phyloP scores from a whole-genome alignment of 768 basidiomycete species.

The Hygrophorus russula region DNA sequence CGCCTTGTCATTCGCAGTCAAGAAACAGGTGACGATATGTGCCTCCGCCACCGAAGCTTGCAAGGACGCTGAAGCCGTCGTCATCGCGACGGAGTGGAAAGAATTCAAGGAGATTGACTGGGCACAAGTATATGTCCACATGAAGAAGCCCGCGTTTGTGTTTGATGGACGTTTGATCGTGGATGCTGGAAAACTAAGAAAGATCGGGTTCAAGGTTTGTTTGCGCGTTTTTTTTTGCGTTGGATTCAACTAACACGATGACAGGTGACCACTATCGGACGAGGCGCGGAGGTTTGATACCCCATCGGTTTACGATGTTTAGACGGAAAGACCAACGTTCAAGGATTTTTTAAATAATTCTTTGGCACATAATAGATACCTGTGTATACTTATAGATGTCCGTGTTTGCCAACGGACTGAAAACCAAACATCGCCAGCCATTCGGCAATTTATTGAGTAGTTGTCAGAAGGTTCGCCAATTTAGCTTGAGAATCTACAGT shows the following conservation, averaged over 20 bases:
- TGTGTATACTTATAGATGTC: too few relatives aligned
- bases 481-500: too few relatives aligned
- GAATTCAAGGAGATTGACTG: constrained; percentile 93
- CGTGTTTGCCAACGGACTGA: too few relatives aligned
- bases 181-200: constrained; percentile 64
- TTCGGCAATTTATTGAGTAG: too few relatives aligned
- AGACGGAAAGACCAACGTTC: too few relatives aligned
- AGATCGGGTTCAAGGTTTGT: constrained; percentile 84
- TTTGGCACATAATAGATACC: too few relatives aligned
- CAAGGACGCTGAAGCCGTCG: constrained; percentile 81
- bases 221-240: not conserved
- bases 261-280: constrained; percentile 4
- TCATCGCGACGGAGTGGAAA: constrained; percentile 96
- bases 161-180: constrained; percentile 90
- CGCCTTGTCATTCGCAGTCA: constrained; percentile 36
- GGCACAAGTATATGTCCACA: constrained; percentile 69
- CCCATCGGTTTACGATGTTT: not conserved
- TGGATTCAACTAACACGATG: too few relatives aligned
- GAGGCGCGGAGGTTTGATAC: not conserved
- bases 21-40: constrained; percentile 79
- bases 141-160: constrained; percentile 98
- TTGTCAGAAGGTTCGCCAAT: too few relatives aligned
- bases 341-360: too few relatives aligned
- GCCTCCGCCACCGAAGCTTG: constrained; percentile 79
- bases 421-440: too few relatives aligned